Base-by-base conservation (phyloP, 1,284 basidiomycete genomes). In the Grifola frondosa region DNA sequence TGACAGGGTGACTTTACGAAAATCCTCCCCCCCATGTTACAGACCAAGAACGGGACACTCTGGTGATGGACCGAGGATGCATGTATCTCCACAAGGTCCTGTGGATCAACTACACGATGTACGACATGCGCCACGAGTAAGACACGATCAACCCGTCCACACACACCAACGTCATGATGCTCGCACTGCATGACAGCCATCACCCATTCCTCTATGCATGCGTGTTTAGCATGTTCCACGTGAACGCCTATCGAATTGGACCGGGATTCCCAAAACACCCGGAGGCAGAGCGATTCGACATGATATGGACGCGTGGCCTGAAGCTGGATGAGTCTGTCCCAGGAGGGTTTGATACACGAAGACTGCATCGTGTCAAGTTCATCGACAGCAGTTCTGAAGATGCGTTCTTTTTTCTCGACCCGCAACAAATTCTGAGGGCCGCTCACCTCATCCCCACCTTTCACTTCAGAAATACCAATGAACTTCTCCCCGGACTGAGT, bases 81-180 rank as follows among this genome's bases (percentile, higher is more conserved):
- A n/a, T n/a, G 23, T 32, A 64, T 43, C 29, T 32, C 0, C 55
- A 63, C 36, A 56, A 59, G 17, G 49, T 44, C 0, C 30, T 66
- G 19, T 48, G 53, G 0, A 44, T 74, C 34, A 69, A 73, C 37
- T 74, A 68, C 48, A 75, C 68, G 0, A 72, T 68, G 3, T 75
- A 75, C 40, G 63, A 75, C 35, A 35, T 70, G 10, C 56, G 57
- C 3, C 54, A 61, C 3, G 53, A 54, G 10, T 62, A 66, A 36
- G 71, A 74, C 34, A 56, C 53, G 0, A 43, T 74, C 37, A 72
- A 68, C 37, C 64, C 60, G 1, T 25, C 49, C 1, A 59, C 54
- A 2, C 54, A 58, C 25, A 26, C 59, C 3, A 55, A 71, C 45
- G 44, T 73, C 17, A 70, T 73, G 62, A 50, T 68, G 4, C 45